A percentile compares a stretch with the other conserved stretches of the same genome.
These are phyloP conservation scores for Penicillium steckii DNA, from an alignment of 495 filamentous ascomycete species.

Conservation along the genomic window DNA sequence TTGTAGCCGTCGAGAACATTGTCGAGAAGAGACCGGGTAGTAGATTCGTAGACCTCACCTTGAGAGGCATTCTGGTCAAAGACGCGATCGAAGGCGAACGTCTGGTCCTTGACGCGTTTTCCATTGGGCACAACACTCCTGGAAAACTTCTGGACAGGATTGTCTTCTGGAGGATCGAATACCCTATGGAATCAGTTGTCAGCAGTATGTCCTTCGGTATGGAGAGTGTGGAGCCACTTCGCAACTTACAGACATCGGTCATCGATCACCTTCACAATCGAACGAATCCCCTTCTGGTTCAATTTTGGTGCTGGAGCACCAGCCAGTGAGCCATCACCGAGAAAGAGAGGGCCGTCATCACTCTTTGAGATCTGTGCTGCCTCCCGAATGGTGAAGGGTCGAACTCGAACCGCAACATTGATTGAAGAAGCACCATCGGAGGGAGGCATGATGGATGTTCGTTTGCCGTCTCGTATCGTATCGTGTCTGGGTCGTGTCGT, in stretches of 20 bases:
- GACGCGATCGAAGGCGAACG: slow-evolving; percentile 93
- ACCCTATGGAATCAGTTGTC: slow-evolving; percentile 54
- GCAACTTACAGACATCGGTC: slow-evolving; percentile 86
- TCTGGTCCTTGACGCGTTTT: slow-evolving; percentile 96
- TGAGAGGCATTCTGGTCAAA: slow-evolving; percentile 97
- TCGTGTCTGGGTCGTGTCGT: slow-evolving; percentile 1
- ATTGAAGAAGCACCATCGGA: slow-evolving; percentile 68
- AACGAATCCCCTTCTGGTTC: slow-evolving; percentile 79
- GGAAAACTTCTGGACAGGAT: slow-evolving; percentile 87
- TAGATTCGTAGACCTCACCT: slow-evolving; percentile 93
- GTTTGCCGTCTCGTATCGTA: no score
- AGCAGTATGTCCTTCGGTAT: neutral
- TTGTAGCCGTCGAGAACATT: slow-evolving; percentile 98
- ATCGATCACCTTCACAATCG: slow-evolving; percentile 94
- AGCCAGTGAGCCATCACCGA: slow-evolving; percentile 92
- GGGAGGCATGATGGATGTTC: slow-evolving; percentile 46
- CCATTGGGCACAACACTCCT: slow-evolving; percentile 78
- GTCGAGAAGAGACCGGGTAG: slow-evolving; percentile 83
- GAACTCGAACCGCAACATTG: slow-evolving; percentile 75
- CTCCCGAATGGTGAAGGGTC: slow-evolving; percentile 78
- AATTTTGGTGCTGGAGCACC: slow-evolving; percentile 78
- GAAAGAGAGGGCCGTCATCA: slow-evolving; percentile 87
- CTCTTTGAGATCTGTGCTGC: slow-evolving; percentile 67
- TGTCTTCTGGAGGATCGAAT: slow-evolving; percentile 97
- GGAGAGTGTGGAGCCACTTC: neutral